Conservation (phyloP, 2,329 filamentous ascomycete genomes). For the Colletotrichum gloeosporioides region DNA sequence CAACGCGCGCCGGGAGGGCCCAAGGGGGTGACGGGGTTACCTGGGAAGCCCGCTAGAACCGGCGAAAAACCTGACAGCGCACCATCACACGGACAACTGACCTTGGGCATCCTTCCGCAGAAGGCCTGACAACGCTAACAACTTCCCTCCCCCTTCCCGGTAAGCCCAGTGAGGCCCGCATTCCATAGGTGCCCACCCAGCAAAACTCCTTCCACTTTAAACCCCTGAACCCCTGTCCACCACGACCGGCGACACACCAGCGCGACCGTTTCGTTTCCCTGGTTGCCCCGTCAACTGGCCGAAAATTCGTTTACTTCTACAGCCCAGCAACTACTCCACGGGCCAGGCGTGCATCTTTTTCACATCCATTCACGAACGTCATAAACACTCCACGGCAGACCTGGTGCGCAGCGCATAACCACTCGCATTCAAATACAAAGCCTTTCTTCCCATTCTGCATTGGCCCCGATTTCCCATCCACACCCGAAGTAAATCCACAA, state of each 20-base stretch:
- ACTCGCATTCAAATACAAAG: constrained; percentile 19
- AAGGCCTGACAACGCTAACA: not conserved
- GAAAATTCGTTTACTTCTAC: constrained; percentile 24
- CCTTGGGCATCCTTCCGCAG: not conserved
- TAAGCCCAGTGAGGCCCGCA: not conserved
- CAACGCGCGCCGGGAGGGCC: constrained; percentile 31
- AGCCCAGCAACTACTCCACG: constrained; percentile 19
- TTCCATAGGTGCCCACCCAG: not conserved
- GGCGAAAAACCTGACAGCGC: constrained; percentile 10
- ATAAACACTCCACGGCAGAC: constrained; percentile 17
- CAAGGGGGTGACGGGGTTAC: constrained; percentile 2
- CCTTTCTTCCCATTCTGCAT: constrained; percentile 8
- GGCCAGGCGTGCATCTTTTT: constrained; percentile 18
- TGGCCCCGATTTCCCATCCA: not conserved
- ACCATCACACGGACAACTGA: constrained; percentile 14
- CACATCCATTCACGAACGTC: constrained; percentile 21
- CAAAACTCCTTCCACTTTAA: constrained; percentile 2
- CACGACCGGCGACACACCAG: not conserved
- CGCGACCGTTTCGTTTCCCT: constrained; percentile 9
- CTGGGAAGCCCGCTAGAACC: constrained; percentile 5
- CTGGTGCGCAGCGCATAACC: not conserved
- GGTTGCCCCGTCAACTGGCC: constrained; percentile 21
- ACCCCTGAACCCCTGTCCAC: constrained; percentile 18
- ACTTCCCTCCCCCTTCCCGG: not conserved
- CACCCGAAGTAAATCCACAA: not conserved